Conservation (phyloP, 1,139 yeast species). For the Hansenula sp. region DNA sequence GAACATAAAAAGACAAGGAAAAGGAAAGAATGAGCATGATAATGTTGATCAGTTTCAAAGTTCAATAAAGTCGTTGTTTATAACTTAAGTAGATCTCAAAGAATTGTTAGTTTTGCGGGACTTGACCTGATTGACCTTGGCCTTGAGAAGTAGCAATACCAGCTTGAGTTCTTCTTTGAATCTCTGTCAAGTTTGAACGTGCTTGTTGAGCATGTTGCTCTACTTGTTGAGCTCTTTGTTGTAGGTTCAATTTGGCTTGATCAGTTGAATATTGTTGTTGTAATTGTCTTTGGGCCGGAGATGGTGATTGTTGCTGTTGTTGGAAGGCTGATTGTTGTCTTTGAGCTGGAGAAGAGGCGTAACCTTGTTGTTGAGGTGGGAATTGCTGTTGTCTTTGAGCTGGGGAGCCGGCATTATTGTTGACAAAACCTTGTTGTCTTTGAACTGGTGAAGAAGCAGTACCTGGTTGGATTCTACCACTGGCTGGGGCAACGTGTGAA, state of each 20-base stretch:
- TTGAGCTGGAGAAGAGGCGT: too few species aligned
- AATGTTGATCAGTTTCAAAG: neutral
- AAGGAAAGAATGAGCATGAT: neutral
- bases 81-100: neutral
- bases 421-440: neutral
- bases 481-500: neutral
- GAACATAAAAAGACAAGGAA: neutral
- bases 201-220: neutral
- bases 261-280: neutral
- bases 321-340: neutral
- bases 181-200: neutral
- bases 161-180: constrained; percentile 3
- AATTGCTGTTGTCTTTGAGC: neutral
- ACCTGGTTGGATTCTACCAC: constrained; percentile 3
- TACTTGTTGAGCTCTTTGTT: constrained; percentile 2
- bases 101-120: neutral
- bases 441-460: neutral
- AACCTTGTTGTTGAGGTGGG: neutral
- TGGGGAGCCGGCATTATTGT: neutral
- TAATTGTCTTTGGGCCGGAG: neutral
- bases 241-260: neutral
- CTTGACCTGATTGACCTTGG: neutral
- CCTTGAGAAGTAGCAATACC: constrained; percentile 2
- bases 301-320: neutral
- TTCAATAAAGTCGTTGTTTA: neutral